Percentiles rank a stretch among this genome's conserved stretches.
These are phyloP conservation scores for Cystofilobasidium ferigula DNA, from an alignment of 768 basidiomycete species.

Conservation along the genomic window DNA sequence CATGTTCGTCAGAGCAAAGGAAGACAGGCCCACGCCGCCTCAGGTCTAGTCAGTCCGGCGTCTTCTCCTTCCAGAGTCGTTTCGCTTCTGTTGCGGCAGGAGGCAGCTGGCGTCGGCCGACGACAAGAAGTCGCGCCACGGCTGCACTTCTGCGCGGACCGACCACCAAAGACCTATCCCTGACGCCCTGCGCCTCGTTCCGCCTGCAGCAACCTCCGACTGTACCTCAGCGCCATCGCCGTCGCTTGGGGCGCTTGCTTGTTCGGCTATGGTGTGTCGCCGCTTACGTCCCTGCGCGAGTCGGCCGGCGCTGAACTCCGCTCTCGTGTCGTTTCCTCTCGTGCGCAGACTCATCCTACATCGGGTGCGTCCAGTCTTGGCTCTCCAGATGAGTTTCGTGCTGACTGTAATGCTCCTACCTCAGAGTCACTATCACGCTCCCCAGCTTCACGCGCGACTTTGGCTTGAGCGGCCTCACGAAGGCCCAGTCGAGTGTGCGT, in stretches of 20 bases:
- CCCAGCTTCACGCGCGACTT: constrained; percentile 10
- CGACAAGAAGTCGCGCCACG: background rate
- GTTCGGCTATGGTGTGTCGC: constrained; percentile 21
- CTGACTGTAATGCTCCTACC: too few relatives aligned
- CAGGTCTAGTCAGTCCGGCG: constrained; percentile 1
- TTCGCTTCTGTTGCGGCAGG: background rate
- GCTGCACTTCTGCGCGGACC: too few relatives aligned
- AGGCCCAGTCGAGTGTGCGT: background rate
- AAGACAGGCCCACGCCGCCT: constrained; percentile 4
- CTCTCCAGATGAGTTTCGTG: background rate
- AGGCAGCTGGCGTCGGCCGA: too few relatives aligned
- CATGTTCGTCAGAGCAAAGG: background rate
- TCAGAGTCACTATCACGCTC: constrained; percentile 13
- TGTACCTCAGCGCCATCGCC: constrained; percentile 20
- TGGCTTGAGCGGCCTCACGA: background rate
- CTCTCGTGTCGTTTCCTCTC: too few relatives aligned
- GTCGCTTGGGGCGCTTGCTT: constrained; percentile 16
- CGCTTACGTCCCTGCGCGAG: background rate
- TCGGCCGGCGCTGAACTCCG: background rate
- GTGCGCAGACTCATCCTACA: constrained; percentile 15
- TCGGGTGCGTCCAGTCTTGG: constrained; percentile 1
- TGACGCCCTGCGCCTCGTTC: background rate
- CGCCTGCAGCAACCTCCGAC: background rate
- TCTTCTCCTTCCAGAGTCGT: background rate
- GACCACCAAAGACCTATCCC: too few relatives aligned